Evolutionary conservation across 345 rosid genomes (phyloP), one percentile per base, ranked within the genome.

Genomic region (Eucalyptus marginata): DNA sequence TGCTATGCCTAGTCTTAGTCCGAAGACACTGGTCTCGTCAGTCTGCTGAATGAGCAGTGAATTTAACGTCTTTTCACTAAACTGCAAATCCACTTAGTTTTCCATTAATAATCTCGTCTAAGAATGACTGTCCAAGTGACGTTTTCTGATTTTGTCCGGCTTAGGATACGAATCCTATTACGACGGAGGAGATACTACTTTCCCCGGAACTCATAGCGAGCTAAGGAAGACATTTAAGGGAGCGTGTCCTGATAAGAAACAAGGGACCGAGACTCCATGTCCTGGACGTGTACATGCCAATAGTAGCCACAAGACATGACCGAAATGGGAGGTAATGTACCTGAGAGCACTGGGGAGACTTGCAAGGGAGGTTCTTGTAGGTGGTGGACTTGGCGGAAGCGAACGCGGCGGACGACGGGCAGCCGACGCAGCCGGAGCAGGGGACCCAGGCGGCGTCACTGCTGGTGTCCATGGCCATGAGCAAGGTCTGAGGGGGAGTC

Each of bases 321-420:
- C 20, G 36, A n/a, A 22, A 62, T n/a, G 49, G 24, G n/a, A 20
- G 62, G 62, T 56, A n/a, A 6, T 43, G 87, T 92, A 97, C 99
- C 99, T 93, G 98, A 86, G 92, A 92, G 94, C 99, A 98, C 91
- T 95, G 96, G 89, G 97, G 88, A 87, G 96, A 94, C 12, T 91
- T 90, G 51, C 99, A 98, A 6, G 91, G 93, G 89, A 97, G 88
- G 49, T 95, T 3, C 87, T 91, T 93, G 93, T 93, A 95, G 43
- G 98, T 92, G 89, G 91, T 94, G 87, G 99, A 96, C 92, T 90
- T 90, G 24, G 89, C 89, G 81, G 95, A 87, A 87, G 86, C 86
- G 84, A 97, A 96, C 47, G 92, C 93, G 40, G 93, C 86, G 79
- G 96, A 93, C 81, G 98, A 92, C 86, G 97, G 79, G 76, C 93